phyloP scores from a whole-genome alignment of 129 eudicot species.

The Flaveria trinervia region DNA sequence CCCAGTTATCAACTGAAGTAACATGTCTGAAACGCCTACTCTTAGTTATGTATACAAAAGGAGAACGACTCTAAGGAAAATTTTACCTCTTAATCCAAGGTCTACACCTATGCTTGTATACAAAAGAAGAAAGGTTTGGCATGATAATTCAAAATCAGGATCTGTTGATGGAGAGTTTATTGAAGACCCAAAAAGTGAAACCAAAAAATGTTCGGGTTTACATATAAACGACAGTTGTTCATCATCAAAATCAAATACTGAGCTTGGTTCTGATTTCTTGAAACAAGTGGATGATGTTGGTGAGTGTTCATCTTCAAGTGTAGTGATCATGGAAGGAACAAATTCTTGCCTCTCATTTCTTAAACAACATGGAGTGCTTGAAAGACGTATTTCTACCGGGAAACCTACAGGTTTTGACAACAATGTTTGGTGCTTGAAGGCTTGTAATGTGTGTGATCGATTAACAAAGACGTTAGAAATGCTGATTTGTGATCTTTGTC shows the following conservation, averaged over 20 bases:
- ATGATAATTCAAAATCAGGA: slow-evolving; percentile 36
- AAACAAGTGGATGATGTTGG: slow-evolving; percentile 56
- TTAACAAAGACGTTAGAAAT: slow-evolving; percentile 46
- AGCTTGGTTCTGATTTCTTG: slow-evolving; percentile 47
- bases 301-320: slow-evolving; percentile 83
- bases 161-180: slow-evolving; percentile 39
- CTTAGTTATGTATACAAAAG: slow-evolving; percentile 50
- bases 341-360: slow-evolving; percentile 53
- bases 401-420: slow-evolving; percentile 18
- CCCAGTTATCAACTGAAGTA: slow-evolving; percentile 42
- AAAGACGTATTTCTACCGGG: slow-evolving; percentile 27
- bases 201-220: slow-evolving; percentile 29
- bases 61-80: slow-evolving; percentile 40
- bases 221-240: slow-evolving; percentile 60
- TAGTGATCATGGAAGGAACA: slow-evolving; percentile 37
- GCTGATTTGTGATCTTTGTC: slow-evolving; percentile 83
- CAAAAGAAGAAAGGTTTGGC: slow-evolving; percentile 43
- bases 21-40: slow-evolving; percentile 42
- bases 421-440: slow-evolving; percentile 38
- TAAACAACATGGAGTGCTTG: slow-evolving; percentile 49
- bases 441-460: slow-evolving; percentile 58
- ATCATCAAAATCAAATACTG: slow-evolving; percentile 63
- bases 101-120: slow-evolving; percentile 49
- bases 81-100: slow-evolving; percentile 21
- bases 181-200: slow-evolving; percentile 32